Evolutionary conservation across 345 rosid species (phyloP).

Genomic region (Dipteronia sinensis): DNA sequence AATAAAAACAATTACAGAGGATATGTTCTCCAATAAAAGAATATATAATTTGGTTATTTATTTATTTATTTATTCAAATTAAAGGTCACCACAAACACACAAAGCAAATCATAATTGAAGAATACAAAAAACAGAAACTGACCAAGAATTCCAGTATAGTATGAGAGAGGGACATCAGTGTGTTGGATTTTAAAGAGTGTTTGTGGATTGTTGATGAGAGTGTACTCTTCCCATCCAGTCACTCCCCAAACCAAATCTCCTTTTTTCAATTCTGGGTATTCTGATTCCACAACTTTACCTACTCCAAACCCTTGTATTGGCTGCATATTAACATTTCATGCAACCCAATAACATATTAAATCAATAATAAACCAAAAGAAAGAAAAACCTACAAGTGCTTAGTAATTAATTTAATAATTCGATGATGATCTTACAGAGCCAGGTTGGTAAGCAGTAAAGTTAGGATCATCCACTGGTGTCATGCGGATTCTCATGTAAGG

Average conservation of each 20-base stretch:
- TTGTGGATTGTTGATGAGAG: slow-evolving; percentile 7
- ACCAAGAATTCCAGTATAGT: slow-evolving; percentile 33
- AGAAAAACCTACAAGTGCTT: background rate
- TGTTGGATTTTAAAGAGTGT: slow-evolving; percentile 27
- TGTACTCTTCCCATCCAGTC: slow-evolving; percentile 38
- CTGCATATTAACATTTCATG: background rate
- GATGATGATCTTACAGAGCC: slow-evolving; percentile 30
- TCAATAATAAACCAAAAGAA: background rate
- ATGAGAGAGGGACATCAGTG: slow-evolving; percentile 30
- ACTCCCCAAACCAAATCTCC: slow-evolving; percentile 38
- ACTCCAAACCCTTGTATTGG: slow-evolving; percentile 30
- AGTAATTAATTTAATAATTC: too few relatives aligned
- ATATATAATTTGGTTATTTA: too few relatives aligned
- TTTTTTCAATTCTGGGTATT: slow-evolving; percentile 22
- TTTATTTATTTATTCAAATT: background rate
- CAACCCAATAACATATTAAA: too few relatives aligned
- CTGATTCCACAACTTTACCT: slow-evolving; percentile 28
- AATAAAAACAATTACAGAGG: background rate
- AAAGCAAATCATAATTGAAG: background rate
- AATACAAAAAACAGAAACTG: background rate
- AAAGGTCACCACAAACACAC: background rate
- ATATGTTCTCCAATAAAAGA: too few relatives aligned
- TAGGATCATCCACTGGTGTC: slow-evolving; percentile 24
- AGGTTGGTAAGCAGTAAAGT: slow-evolving; percentile 28
- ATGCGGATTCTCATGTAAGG: slow-evolving; percentile 53